Evolutionary conservation across 1,139 yeast genomes (phyloP), one percentile per base, ranked within the genome.

Genomic region (Candida tropicalis): DNA sequence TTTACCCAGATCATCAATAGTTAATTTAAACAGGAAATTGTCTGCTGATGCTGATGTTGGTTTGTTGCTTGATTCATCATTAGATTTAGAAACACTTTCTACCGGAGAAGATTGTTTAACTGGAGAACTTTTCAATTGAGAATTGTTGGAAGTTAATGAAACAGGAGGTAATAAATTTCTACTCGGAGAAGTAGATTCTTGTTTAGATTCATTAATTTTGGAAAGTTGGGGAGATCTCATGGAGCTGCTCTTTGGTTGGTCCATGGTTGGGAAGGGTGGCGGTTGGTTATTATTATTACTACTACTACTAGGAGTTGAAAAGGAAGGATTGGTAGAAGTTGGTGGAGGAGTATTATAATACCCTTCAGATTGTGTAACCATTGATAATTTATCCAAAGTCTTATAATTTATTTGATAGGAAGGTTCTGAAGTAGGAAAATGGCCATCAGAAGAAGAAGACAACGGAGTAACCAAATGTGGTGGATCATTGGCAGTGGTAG

Each of bases 1-100:
- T 44, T 69, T 70, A n/a, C 78, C 79, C 63, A 63, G 66, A 46
- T 68, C 75, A 49, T 73, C 77, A 38, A 73, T 63, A 51, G 65
- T 69, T 42, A 73, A 58, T 43, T 62, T 62, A 50, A 73, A 57
- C 55, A 58, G 62, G 51, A 66, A 68, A 46, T 66, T 70, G 27
- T 52, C 48, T 6, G 51, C 40, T 28, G 49, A 25, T 6, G 23
- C 6, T 9, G 23, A 20, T 20, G 23, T 6, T 20, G 23, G 8
- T 20, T 20, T 6, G 9, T 20, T 20, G 6, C 23, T 20, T 6
- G 23, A 20, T 20, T 20, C 8, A 31, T 18, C 18, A 10, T 25
- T 20, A 11, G n/a, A 23, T 13, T 8, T 23, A 24, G 15, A 38
- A 7, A 25, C 15, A 29, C 23, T 34, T 5, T 18, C 24, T 20